These are phyloP conservation scores for Lumnitzera racemosa DNA, from an alignment of 345 rosid species.

Conservation along the genomic window DNA sequence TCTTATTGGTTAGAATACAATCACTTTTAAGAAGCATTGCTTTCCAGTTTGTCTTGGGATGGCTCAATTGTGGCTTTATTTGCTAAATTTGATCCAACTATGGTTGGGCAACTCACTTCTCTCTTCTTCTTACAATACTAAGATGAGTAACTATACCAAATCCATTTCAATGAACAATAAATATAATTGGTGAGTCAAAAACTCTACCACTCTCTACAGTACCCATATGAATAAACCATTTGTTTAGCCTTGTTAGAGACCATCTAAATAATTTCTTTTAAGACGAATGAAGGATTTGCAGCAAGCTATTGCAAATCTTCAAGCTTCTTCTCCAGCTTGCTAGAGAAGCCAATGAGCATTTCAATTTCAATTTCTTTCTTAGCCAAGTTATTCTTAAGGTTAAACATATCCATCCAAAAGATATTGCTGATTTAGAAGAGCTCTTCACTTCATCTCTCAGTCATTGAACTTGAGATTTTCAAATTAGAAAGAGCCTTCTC, in stretches of 20 bases:
- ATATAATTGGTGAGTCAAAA: slow-evolving; percentile 57
- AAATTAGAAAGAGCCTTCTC: slow-evolving; percentile 64
- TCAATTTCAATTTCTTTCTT: slow-evolving; percentile 76
- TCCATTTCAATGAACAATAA: slow-evolving; percentile 70
- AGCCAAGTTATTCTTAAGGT: slow-evolving; percentile 27
- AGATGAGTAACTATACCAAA: slow-evolving; percentile 61
- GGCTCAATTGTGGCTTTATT: slow-evolving; percentile 53
- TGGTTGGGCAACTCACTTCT: slow-evolving; percentile 58
- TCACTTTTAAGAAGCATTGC: slow-evolving; percentile 20
- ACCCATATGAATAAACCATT: slow-evolving; percentile 55
- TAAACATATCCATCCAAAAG: slow-evolving; percentile 38
- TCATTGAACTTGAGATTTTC: slow-evolving; percentile 58
- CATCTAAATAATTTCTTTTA: slow-evolving; percentile 67
- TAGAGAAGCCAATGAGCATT: slow-evolving; percentile 54
- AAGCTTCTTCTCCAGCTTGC: slow-evolving; percentile 89
- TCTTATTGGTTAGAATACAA: background rate
- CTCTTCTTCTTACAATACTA: slow-evolving; percentile 92
- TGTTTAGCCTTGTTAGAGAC: slow-evolving; percentile 40
- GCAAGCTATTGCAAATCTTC: slow-evolving; percentile 79
- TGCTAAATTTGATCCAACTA: slow-evolving; percentile 37
- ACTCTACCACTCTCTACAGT: slow-evolving; percentile 29
- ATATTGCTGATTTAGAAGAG: slow-evolving; percentile 35
- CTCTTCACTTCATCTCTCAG: slow-evolving; percentile 49
- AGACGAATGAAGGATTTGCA: slow-evolving; percentile 54
- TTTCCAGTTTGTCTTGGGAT: slow-evolving; percentile 43